Base-by-base conservation (phyloP, 2,329 filamentous ascomycete genomes). In the Penicillium decumbens region DNA sequence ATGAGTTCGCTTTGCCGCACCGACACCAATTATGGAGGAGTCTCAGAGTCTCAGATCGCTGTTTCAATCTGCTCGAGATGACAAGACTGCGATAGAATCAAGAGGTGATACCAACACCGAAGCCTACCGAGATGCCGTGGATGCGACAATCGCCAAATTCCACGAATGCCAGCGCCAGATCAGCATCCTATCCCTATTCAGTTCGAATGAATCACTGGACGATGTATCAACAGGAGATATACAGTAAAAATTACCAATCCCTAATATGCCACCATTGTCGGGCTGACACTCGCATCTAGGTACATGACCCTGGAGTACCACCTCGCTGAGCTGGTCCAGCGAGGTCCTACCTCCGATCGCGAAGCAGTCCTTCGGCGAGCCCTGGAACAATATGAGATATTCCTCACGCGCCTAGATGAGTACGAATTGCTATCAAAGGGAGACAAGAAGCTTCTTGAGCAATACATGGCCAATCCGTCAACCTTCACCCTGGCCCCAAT, bases 191-290 rank as follows among this genome's bases (percentile, higher is more conserved):
- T 85, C 88, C 0, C 77, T 98, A 45, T 97, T 97, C 79, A 95
- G 89, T 59, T 78, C 84, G 30, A 98, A 98, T 71, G 93, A 98
- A 70, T 80, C 81, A 0, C 72, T 92, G 33, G 93, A 98, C 54
- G 93, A 98, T 72, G 75, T 96, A 28, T 77, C 88, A 12, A 95
- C 92, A 1, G 78, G 80, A n/a, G 85, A 95, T 63, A 74, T 98
- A 28, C 89, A 89, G 72, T 95, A 75, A 1, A 18, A 25, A 3
- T 13, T 8, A 6, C 6, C 13, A 6, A 8, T 6, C 3, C n/a
- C 10, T 4, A 23, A 7, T 25, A 33, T 27, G 9, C 20, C 4
- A 24, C 23, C 15, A 3, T n/a, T 18, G 20, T 39, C 29, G 49
- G 33, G 43, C 64, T 68, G 53, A 69, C 49, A 30, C 40, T 43